Evolutionary conservation across 1,139 yeast genomes (phyloP).

Genomic region (Taphrina populina): DNA sequence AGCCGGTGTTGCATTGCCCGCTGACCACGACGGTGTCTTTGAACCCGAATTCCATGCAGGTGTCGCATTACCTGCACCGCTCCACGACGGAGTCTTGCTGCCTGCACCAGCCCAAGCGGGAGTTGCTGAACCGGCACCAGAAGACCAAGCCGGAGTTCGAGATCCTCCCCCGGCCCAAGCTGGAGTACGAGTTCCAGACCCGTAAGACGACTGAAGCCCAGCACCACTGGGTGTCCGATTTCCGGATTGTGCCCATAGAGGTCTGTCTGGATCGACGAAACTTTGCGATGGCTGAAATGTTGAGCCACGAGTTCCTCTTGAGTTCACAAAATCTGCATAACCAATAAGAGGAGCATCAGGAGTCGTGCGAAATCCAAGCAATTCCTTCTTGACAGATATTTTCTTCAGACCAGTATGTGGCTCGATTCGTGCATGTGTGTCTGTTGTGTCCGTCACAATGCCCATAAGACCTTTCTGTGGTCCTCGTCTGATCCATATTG

Average conservation of each 20-base stretch:
- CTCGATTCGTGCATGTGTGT: constrained; percentile 85
- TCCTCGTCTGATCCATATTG: constrained; percentile 75
- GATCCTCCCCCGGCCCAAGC: constrained; percentile 57
- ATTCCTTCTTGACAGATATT: constrained; percentile 76
- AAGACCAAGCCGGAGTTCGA: constrained; percentile 56
- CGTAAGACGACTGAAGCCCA: constrained; percentile 48
- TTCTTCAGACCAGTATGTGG: constrained; percentile 88
- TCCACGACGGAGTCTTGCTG: constrained; percentile 42
- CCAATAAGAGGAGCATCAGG: constrained; percentile 64
- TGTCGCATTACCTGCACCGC: constrained; percentile 42
- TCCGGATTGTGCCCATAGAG: constrained; percentile 42
- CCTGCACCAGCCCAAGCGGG: constrained; percentile 43
- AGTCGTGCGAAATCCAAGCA: constrained; percentile 57
- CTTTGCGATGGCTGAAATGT: constrained; percentile 39
- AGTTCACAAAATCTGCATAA: constrained; percentile 74
- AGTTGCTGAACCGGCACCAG: constrained; percentile 42
- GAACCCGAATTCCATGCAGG: constrained; percentile 47
- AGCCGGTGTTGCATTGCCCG: constrained; percentile 43
- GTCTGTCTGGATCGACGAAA: constrained; percentile 43
- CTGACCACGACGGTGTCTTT: constrained; percentile 44
- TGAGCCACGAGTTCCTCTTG: constrained; percentile 42
- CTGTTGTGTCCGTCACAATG: constrained; percentile 89
- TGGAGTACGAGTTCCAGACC: constrained; percentile 58
- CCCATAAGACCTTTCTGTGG: constrained; percentile 96
- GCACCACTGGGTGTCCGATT: constrained; percentile 45